These are phyloP conservation scores for Xylaria sp. DNA, from an alignment of 2,329 filamentous ascomycete genomes.

Conservation along the genomic window DNA sequence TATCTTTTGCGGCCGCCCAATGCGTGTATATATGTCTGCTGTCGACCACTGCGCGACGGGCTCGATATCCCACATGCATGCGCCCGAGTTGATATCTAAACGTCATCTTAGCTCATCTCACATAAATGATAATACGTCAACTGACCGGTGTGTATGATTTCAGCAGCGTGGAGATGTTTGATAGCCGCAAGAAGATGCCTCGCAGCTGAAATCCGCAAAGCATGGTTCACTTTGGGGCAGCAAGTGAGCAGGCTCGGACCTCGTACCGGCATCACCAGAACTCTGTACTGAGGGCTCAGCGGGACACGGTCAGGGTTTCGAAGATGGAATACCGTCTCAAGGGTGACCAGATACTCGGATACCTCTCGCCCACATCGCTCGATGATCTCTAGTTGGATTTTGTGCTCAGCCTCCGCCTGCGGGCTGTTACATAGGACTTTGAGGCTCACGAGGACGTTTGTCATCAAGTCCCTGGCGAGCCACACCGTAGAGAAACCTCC, in stretches of 20 bases:
- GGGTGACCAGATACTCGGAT: neutral
- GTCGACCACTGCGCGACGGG: neutral
- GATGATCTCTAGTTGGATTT: neutral
- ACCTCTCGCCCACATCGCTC: neutral
- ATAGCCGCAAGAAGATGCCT: constrained; percentile 5
- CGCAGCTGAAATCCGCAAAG: neutral
- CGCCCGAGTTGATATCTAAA: neutral
- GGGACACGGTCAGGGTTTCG: neutral
- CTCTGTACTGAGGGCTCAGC: neutral
- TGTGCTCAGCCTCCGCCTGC: neutral
- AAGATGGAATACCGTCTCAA: neutral
- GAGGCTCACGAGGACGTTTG: neutral
- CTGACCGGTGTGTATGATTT: constrained; percentile 12
- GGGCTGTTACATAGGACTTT: constrained; percentile 2
- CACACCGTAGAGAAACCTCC: constrained; percentile 11
- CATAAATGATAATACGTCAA: too few relatives aligned
- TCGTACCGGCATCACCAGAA: constrained; percentile 2
- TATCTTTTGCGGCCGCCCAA: constrained; percentile 5
- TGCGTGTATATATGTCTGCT: neutral
- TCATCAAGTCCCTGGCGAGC: neutral
- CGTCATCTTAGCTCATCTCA: neutral
- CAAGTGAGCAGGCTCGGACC: constrained; percentile 5
- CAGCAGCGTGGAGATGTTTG: constrained; percentile 2
- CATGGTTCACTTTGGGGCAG: neutral
- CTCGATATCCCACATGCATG: constrained; percentile 2